phyloP scores from a whole-genome alignment of 2,329 filamentous ascomycete genomes.

The Catunica adiposa region DNA sequence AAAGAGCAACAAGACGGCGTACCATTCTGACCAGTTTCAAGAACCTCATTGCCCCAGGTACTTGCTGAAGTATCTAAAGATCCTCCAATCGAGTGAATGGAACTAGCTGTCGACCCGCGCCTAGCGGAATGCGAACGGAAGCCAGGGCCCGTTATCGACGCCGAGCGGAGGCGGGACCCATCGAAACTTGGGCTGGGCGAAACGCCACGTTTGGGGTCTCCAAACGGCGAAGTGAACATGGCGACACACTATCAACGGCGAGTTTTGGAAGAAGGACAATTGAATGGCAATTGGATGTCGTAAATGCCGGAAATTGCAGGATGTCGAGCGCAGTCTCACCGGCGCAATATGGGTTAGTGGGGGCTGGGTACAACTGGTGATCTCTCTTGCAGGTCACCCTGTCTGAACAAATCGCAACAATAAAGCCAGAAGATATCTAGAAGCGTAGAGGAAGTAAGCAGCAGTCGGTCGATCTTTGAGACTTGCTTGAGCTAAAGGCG shows the following conservation, averaged over 20 bases:
- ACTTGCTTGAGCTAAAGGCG: no score
- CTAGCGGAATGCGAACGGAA: constrained; percentile 33
- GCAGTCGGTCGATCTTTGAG: no score
- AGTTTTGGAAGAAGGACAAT: neutral
- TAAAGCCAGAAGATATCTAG: no score
- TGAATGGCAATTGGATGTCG: neutral
- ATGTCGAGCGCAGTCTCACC: neutral
- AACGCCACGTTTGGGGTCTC: constrained; percentile 8
- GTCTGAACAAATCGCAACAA: no score
- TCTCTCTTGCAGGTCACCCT: no score
- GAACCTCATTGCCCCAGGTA: constrained; percentile 37
- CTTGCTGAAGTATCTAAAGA: constrained; percentile 52
- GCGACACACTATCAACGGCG: no score
- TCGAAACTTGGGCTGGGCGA: constrained; percentile 13
- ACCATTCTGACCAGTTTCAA: constrained; percentile 77
- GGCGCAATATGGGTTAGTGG: neutral
- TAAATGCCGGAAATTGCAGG: neutral
- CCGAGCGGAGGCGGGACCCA: neutral
- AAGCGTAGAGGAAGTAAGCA: no score
- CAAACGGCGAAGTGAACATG: constrained; percentile 11
- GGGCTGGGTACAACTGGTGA: no score
- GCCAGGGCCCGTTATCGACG: neutral
- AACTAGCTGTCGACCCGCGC: constrained; percentile 69
- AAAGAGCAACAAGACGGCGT: constrained; percentile 16
- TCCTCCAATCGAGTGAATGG: constrained; percentile 75